Percentiles rank a stretch among this genome's conserved stretches.
phyloP scores from a whole-genome alignment of 2,329 filamentous ascomycete genomes.

The Celoporthe dispersa region DNA sequence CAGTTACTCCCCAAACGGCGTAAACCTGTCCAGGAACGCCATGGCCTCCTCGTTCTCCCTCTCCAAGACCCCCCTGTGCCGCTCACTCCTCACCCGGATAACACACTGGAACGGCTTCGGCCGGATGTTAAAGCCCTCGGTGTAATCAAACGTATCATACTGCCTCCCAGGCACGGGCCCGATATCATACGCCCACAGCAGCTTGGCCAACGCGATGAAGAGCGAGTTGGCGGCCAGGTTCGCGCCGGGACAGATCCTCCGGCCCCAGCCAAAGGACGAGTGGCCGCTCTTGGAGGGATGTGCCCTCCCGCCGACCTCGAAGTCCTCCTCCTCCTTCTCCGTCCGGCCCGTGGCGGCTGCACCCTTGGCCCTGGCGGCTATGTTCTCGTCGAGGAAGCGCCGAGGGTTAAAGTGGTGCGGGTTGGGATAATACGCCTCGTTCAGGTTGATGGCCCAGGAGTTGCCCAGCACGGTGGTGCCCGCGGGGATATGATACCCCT shows the following conservation, averaged over 20 bases:
- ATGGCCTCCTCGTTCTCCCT: constrained; percentile 27
- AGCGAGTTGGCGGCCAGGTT: constrained; percentile 32
- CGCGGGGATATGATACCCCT: constrained; percentile 52
- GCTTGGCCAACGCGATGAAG: constrained; percentile 40
- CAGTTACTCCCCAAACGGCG: constrained; percentile 30
- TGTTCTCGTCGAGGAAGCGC: constrained; percentile 30
- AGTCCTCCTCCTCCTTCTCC: constrained; percentile 4
- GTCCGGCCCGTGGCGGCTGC: background rate
- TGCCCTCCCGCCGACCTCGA: constrained; percentile 19
- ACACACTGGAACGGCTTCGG: constrained; percentile 32
- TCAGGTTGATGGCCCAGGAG: constrained; percentile 38
- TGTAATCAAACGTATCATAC: constrained; percentile 34
- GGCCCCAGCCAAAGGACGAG: constrained; percentile 51
- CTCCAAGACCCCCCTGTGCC: constrained; percentile 30
- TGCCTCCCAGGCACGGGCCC: constrained; percentile 24
- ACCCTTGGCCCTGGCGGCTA: constrained; percentile 25
- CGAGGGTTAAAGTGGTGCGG: constrained; percentile 33
- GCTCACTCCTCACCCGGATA: constrained; percentile 30
- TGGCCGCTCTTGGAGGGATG: constrained; percentile 39
- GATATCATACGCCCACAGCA: constrained; percentile 52
- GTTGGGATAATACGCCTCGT: constrained; percentile 32
- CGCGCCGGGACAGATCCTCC: constrained; percentile 41
- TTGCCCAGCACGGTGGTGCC: constrained; percentile 48
- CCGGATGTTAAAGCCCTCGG: constrained; percentile 34
- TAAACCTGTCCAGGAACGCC: constrained; percentile 31